Conservation (phyloP, 148 eudicot genomes). For the Rhododendron simsii region DNA sequence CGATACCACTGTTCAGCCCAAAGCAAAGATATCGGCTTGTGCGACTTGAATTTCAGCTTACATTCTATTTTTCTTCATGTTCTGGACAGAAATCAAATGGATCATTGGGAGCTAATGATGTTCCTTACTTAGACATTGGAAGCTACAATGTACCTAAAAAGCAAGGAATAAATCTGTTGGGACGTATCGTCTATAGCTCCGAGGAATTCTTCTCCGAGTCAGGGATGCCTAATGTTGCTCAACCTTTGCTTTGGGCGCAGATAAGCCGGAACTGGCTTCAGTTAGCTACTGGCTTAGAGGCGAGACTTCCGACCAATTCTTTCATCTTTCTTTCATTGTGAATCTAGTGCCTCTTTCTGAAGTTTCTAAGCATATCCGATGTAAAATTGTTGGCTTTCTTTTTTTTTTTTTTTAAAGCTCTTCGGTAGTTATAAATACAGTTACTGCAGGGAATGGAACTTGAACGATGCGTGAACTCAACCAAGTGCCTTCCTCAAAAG, state of each 20-base stretch:
- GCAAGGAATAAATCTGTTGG: slow-evolving; percentile 12
- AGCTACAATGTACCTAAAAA: slow-evolving; percentile 16
- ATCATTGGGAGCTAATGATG: slow-evolving; percentile 1
- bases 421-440: neutral
- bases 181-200: slow-evolving; percentile 6
- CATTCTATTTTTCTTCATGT: neutral
- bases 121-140: slow-evolving; percentile 8
- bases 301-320: neutral
- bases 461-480: slow-evolving; percentile 19
- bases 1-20: too few relatives aligned
- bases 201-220: slow-evolving; percentile 16
- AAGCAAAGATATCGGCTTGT: neutral
- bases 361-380: neutral
- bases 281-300: slow-evolving; percentile 14
- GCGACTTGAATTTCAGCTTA: neutral
- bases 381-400: neutral
- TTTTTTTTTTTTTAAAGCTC: too few relatives aligned
- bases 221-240: slow-evolving; percentile 10
- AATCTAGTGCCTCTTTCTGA: neutral
- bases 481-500: slow-evolving; percentile 11
- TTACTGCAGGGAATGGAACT: slow-evolving; percentile 18
- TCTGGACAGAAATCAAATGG: slow-evolving; percentile 17
- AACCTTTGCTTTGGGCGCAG: slow-evolving; percentile 12
- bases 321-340: neutral
- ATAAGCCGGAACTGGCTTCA: slow-evolving; percentile 14